Percentiles rank a stretch among this genome's conserved stretches.
Conservation (phyloP, 768 basidiomycete species). For the Xerocomellus amylosporus region DNA sequence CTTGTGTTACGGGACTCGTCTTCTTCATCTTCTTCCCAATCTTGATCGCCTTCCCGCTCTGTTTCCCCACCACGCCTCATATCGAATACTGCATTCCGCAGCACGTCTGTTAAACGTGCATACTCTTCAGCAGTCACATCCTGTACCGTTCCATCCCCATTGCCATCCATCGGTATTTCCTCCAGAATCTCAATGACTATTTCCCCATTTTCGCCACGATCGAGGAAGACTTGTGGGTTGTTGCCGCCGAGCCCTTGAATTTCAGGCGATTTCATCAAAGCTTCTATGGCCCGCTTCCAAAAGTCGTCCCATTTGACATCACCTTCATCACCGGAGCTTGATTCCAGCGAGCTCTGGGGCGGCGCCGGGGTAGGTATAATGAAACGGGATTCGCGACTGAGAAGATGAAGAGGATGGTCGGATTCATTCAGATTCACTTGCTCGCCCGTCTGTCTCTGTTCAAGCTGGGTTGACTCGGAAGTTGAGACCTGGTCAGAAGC, state of each 20-base stretch:
- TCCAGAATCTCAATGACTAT: slow-evolving; percentile 46
- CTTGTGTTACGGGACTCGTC: slow-evolving; percentile 29
- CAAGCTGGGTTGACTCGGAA: slow-evolving; percentile 31
- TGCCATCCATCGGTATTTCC: slow-evolving; percentile 38
- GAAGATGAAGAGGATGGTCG: slow-evolving; percentile 54
- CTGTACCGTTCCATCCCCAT: slow-evolving; percentile 20
- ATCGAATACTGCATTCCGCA: slow-evolving; percentile 55
- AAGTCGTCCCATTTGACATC: slow-evolving; percentile 21
- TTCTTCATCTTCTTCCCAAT: slow-evolving; percentile 31
- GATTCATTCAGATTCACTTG: slow-evolving; percentile 43
- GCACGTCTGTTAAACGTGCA: slow-evolving; percentile 45
- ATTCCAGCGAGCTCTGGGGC: slow-evolving; percentile 19
- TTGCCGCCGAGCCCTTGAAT: slow-evolving; percentile 26
- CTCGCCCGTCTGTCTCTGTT: slow-evolving; percentile 27
- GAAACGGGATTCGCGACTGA: slow-evolving; percentile 49
- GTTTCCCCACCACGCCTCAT: slow-evolving; percentile 37
- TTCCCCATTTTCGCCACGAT: slow-evolving; percentile 41
- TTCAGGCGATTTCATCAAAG: slow-evolving; percentile 31
- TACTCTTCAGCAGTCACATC: slow-evolving; percentile 39
- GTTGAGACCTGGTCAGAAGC: slow-evolving; percentile 16
- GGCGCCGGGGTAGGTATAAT: slow-evolving; percentile 34
- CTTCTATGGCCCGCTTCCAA: slow-evolving; percentile 30
- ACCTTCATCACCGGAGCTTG: slow-evolving; percentile 15
- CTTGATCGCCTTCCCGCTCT: slow-evolving; percentile 19
- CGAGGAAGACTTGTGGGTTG: slow-evolving; percentile 40